Base-by-base conservation (phyloP, 805 yeast genomes). In the Pichia paraexigua region DNA sequence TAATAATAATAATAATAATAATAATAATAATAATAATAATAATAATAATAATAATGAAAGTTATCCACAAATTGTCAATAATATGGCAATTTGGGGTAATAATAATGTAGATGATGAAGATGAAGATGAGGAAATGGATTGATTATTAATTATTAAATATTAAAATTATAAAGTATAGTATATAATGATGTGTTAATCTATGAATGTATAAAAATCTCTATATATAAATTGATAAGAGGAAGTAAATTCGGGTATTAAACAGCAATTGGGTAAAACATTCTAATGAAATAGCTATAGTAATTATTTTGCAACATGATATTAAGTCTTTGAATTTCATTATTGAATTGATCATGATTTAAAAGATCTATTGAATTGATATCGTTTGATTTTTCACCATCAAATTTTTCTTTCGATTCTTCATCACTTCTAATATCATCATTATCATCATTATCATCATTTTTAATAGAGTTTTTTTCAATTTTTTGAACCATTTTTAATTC, bases 111-210 rank as follows among this genome's bases (percentile, higher is more conserved):
- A 50, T 11, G 71, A 70, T 46, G 60, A 69, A 40, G 80, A 79
- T 37, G 80, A 76, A 56, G 63, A 74, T 39, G 60, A 74, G 52
- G 76, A 74, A 45, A 35, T 35, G 39, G 69, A 60, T 46, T 48
- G 67, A 56, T 43, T 24, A 42, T 32, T 25, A 30, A 32, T 24
- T 17, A 18, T 20, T 41, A 20, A 24, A 24, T 24, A 24, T 30
- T 40, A 41, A 13, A 41, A 11, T 21, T 44, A 40, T 39, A 35
- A 5, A 35, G 28, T n/a, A 8, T 24, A 37, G 17, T 27, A 25
- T 21, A 30, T 24, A n/a, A 21, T 21, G 13, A 18, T 21, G 2
- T 18, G 6, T 8, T 46, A 46, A 37, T 22, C 7, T 13, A 46
- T 25, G n/a, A 24, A 24, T 18, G 17, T 15, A 17, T 22, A 22